Conservation (phyloP, 2,329 filamentous ascomycete species). For the Zymoseptoria brevis region DNA sequence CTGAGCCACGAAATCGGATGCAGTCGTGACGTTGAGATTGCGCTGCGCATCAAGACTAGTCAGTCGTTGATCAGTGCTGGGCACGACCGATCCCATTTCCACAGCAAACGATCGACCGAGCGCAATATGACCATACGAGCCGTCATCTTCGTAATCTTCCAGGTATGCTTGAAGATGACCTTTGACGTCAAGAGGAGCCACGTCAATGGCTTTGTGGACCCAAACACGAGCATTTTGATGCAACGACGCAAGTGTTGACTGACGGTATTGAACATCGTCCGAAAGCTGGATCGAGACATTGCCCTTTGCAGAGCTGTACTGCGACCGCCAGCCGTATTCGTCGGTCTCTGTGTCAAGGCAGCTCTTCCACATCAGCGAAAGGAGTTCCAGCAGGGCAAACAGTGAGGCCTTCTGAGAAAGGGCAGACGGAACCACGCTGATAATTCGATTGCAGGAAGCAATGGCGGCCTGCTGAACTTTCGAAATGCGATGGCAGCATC, state of each 20-base stretch:
- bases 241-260: slow-evolving; percentile 68
- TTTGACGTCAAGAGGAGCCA: slow-evolving; percentile 89
- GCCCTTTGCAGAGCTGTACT: slow-evolving; percentile 68
- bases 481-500: slow-evolving; percentile 88
- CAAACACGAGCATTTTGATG: slow-evolving; percentile 70
- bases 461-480: slow-evolving; percentile 84
- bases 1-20: slow-evolving; percentile 92
- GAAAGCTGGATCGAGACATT: slow-evolving; percentile 83
- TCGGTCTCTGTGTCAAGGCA: slow-evolving; percentile 93
- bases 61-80: slow-evolving; percentile 76
- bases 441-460: slow-evolving; percentile 74
- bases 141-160: slow-evolving; percentile 88
- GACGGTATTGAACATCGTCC: slow-evolving; percentile 79
- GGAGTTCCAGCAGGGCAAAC: slow-evolving; percentile 83
- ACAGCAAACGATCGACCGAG: slow-evolving; percentile 89
- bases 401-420: slow-evolving; percentile 84
- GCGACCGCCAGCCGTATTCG: slow-evolving; percentile 78
- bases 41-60: slow-evolving; percentile 70
- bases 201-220: slow-evolving; percentile 71
- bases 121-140: slow-evolving; percentile 82
- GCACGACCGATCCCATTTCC: slow-evolving; percentile 82
- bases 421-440: slow-evolving; percentile 75
- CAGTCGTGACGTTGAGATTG: slow-evolving; percentile 73
- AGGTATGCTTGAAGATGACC: slow-evolving; percentile 92
- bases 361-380: slow-evolving; percentile 91